These are phyloP conservation scores for Aureobasidium pullulans DNA, from an alignment of 2,329 filamentous ascomycete species.

Conservation along the genomic window DNA sequence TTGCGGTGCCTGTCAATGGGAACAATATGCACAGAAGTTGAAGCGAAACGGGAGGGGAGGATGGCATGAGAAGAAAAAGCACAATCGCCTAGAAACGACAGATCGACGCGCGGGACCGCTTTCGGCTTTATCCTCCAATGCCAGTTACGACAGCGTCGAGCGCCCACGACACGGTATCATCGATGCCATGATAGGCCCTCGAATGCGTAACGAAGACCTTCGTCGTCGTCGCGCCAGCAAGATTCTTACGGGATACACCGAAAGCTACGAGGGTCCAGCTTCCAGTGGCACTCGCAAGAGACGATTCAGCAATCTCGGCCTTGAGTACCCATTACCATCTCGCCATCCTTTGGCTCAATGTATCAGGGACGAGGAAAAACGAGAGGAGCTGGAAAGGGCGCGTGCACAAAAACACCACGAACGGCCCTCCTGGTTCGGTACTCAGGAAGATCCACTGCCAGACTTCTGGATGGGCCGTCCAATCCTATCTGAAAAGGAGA, in stretches of 20 bases:
- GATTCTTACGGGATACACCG: not conserved
- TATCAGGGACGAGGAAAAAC: not conserved
- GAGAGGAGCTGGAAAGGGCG: not conserved
- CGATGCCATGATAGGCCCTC: not conserved
- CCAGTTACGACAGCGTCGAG: not conserved
- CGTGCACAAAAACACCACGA: not conserved
- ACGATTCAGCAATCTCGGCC: not conserved
- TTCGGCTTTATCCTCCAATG: not conserved
- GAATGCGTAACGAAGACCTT: not conserved
- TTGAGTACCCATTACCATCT: not conserved
- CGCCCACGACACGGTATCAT: not conserved
- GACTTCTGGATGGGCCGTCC: slow-evolving; percentile 4
- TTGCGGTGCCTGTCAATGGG: not conserved
- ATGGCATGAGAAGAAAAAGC: not conserved
- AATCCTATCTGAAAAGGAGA: not conserved
- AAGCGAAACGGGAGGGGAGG: not conserved
- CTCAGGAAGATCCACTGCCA: not conserved
- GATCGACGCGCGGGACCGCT: not conserved
- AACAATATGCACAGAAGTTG: not conserved
- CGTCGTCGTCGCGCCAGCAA: not conserved
- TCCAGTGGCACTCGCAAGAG: not conserved
- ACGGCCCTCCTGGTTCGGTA: not conserved
- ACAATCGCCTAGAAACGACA: not conserved
- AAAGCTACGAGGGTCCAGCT: not conserved
- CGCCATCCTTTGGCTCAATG: not conserved